These are phyloP conservation scores for Penicillium vulpinum DNA, from an alignment of 2,329 filamentous ascomycete species.

Conservation along the genomic window DNA sequence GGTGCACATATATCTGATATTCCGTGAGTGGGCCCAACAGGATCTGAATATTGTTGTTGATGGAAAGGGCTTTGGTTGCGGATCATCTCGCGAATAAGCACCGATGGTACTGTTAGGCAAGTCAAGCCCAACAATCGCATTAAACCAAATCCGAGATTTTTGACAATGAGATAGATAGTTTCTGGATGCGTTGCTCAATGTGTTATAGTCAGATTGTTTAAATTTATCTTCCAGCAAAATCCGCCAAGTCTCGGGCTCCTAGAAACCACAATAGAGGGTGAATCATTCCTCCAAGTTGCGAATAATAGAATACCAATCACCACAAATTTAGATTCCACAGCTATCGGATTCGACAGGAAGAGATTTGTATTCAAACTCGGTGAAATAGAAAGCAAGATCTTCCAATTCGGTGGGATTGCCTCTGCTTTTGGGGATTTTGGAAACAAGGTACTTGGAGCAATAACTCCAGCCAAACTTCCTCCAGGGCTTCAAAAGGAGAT, in stretches of 20 bases:
- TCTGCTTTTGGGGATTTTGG: slow-evolving; percentile 45
- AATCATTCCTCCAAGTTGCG: slow-evolving; percentile 41
- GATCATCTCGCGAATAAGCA: slow-evolving; percentile 49
- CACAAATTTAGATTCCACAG: slow-evolving; percentile 33
- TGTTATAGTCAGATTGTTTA: slow-evolving; percentile 49
- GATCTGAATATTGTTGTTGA: slow-evolving; percentile 48
- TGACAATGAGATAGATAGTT: not conserved
- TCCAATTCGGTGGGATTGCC: slow-evolving; percentile 40
- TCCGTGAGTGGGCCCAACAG: slow-evolving; percentile 39
- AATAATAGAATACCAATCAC: slow-evolving; percentile 38
- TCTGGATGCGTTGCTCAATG: slow-evolving; percentile 36
- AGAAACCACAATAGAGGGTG: slow-evolving; percentile 44
- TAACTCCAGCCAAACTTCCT: slow-evolving; percentile 6
- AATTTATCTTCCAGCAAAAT: slow-evolving; percentile 51
- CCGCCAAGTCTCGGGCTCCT: slow-evolving; percentile 49
- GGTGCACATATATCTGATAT: slow-evolving; percentile 39
- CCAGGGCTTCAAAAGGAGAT: not conserved
- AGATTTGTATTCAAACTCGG: slow-evolving; percentile 40
- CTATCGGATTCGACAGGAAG: slow-evolving; percentile 23
- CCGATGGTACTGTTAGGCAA: slow-evolving; percentile 42
- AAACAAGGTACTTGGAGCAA: slow-evolving; percentile 34
- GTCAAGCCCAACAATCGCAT: not conserved
- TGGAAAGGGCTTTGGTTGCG: slow-evolving; percentile 49
- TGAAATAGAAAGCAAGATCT: slow-evolving; percentile 43
- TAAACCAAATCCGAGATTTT: not conserved